Evolutionary conservation across 176 grass and related monocot species (phyloP).

Genomic region (Bromus sterilis): DNA sequence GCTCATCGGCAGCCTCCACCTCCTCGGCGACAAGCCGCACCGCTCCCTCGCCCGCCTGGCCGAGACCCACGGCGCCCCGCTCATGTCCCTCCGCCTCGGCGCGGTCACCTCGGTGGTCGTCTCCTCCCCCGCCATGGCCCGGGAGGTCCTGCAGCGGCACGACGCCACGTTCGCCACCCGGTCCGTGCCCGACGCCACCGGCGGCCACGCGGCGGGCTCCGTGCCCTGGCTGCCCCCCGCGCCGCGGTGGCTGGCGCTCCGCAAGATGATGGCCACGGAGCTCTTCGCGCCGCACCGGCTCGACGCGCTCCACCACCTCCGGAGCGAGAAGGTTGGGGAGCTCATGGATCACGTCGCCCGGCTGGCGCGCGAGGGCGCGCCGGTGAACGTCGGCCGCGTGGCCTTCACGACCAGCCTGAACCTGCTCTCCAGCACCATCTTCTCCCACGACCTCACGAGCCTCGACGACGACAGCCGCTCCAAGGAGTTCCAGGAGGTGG

Average conservation of each 20-base stretch:
- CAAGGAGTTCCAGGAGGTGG: constrained; percentile 19
- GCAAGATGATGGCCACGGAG: constrained; percentile 9
- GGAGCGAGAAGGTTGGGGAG: background rate
- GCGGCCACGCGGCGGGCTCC: background rate
- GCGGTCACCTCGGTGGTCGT: constrained; percentile 15
- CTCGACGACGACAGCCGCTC: constrained; percentile 12
- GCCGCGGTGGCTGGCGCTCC: constrained; percentile 8
- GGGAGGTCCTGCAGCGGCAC: constrained; percentile 23
- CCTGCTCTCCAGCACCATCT: constrained; percentile 38
- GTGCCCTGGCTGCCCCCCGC: background rate
- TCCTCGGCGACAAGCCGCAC: background rate
- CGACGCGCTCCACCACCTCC: background rate
- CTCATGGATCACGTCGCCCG: background rate
- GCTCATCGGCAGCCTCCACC: constrained; percentile 23
- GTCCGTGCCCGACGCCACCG: background rate
- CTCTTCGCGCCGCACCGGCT: constrained; percentile 20
- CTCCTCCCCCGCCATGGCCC: background rate
- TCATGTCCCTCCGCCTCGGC: constrained; percentile 17
- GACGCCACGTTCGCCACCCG: background rate
- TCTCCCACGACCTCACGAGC: constrained; percentile 26
- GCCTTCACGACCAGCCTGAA: constrained; percentile 36
- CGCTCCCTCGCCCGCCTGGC: background rate
- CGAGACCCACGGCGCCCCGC: background rate
- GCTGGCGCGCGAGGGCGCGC: background rate
- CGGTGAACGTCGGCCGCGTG: constrained; percentile 26